These are phyloP conservation scores for Cymodocea nodosa DNA, from an alignment of 116 monocot genomes.

Conservation along the genomic window DNA sequence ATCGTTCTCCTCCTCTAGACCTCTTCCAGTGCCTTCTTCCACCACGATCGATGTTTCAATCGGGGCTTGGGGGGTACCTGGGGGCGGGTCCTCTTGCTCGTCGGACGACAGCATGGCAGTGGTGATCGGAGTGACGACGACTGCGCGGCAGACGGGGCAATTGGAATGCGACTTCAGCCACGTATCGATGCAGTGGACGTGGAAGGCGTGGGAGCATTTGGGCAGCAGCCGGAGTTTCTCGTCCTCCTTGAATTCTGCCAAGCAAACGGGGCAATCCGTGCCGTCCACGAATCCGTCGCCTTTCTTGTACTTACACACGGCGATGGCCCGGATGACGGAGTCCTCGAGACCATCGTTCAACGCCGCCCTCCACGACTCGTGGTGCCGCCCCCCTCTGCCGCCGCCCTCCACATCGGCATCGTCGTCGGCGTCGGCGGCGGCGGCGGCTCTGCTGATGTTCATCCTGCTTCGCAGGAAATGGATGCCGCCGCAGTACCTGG, in stretches of 20 bases:
- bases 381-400: constrained; percentile 10
- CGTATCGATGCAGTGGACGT: constrained; percentile 71
- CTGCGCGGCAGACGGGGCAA: constrained; percentile 76
- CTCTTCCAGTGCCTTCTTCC: constrained; percentile 11
- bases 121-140: constrained; percentile 12
- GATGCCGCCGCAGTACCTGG: constrained; percentile 24
- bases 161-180: constrained; percentile 67
- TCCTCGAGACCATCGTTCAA: constrained; percentile 51
- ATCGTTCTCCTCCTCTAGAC: constrained; percentile 1
- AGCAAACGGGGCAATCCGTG: constrained; percentile 77
- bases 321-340: constrained; percentile 46
- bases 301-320: constrained; percentile 43
- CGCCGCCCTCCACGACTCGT: constrained; percentile 17
- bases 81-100: not conserved
- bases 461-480: constrained; percentile 2
- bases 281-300: constrained; percentile 38
- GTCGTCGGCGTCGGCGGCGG: not conserved
- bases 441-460: not conserved
- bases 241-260: constrained; percentile 64
- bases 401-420: not conserved
- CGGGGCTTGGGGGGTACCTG: not conserved
- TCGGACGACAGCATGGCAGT: not conserved
- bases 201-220: constrained; percentile 77
- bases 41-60: constrained; percentile 2
- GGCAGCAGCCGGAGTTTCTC: constrained; percentile 76